Evolutionary conservation across 768 basidiomycete species (phyloP).

Genomic region (Rhizopogon salebrosus): DNA sequence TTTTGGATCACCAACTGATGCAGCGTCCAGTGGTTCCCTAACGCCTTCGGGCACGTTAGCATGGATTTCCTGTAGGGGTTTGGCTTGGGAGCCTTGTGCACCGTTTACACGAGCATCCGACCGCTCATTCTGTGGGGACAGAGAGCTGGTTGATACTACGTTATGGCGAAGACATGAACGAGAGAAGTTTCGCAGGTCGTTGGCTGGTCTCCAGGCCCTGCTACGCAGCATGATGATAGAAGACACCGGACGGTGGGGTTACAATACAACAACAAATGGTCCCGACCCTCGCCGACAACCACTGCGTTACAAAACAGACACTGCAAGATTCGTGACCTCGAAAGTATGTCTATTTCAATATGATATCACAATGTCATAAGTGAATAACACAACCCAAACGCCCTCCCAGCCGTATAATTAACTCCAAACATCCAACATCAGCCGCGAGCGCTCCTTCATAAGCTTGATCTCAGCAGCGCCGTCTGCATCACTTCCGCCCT

Average conservation of each 20-base stretch:
- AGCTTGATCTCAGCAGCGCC: constrained; percentile 89
- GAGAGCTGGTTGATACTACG: background rate
- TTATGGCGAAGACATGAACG: constrained; percentile 5
- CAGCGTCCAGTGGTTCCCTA: background rate
- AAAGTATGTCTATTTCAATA: constrained; percentile 1
- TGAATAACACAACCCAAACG: background rate
- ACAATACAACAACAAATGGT: background rate
- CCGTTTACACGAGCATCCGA: background rate
- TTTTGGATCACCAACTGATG: background rate
- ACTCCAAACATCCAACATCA: constrained; percentile 89
- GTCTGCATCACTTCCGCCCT: constrained; percentile 87
- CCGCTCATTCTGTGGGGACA: background rate
- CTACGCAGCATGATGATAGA: constrained; percentile 16
- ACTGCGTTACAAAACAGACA: background rate
- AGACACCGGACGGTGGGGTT: background rate
- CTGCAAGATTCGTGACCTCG: background rate
- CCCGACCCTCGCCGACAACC: background rate
- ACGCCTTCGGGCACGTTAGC: background rate
- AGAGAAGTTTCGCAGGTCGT: constrained; percentile 9
- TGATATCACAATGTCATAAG: background rate
- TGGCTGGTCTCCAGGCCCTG: constrained; percentile 4
- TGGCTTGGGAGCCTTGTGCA: background rate
- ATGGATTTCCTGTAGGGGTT: background rate
- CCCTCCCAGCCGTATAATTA: background rate
- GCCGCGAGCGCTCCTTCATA: constrained; percentile 88